Conservation (phyloP, 192 early-diverging fungal genomes). For the Coemansia furcata region DNA sequence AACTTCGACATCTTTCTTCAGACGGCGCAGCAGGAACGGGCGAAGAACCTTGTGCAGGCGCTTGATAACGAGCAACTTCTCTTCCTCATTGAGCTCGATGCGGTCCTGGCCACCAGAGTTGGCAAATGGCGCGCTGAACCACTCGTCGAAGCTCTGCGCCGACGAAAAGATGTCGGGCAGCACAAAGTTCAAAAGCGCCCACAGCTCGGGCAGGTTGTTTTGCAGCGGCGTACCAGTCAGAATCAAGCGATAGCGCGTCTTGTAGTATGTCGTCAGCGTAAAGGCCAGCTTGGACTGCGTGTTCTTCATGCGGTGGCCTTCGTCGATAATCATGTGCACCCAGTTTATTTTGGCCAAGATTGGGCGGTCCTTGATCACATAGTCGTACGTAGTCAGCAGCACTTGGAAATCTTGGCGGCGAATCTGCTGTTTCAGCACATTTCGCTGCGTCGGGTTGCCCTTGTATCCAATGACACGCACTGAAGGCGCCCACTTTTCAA, state of each 20-base stretch:
- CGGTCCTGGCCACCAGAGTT: slow-evolving; percentile 78
- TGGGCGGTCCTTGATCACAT: slow-evolving; percentile 87
- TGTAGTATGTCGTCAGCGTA: slow-evolving; percentile 87
- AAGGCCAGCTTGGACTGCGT: slow-evolving; percentile 79
- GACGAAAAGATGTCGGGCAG: slow-evolving; percentile 96
- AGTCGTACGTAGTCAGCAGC: slow-evolving; percentile 95
- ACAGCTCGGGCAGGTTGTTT: slow-evolving; percentile 97
- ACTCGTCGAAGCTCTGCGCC: slow-evolving; percentile 96
- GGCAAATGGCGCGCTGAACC: slow-evolving; percentile 97
- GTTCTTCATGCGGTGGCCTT: slow-evolving; percentile 99
- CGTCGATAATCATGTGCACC: slow-evolving; percentile 98
- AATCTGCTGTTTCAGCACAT: slow-evolving; percentile 67
- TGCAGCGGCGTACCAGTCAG: slow-evolving; percentile 98
- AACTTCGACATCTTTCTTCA: slow-evolving; percentile 98
- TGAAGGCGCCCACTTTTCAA: slow-evolving; percentile 96
- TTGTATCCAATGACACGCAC: slow-evolving; percentile 92
- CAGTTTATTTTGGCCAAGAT: slow-evolving; percentile 90
- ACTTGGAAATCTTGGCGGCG: slow-evolving; percentile 85
- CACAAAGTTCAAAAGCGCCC: slow-evolving; percentile 95
- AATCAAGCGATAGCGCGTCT: slow-evolving; percentile 87
- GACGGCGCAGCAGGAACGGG: slow-evolving; percentile 91
- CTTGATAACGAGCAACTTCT: slow-evolving; percentile 91
- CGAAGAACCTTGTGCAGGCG: slow-evolving; percentile 96
- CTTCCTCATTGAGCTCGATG: slow-evolving; percentile 97
- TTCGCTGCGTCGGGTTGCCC: slow-evolving; percentile 74